Percentiles rank a stretch among this genome's conserved stretches.
Evolutionary conservation across 257 asterid genomes (phyloP).

Genomic region (Verbascum thapsus): DNA sequence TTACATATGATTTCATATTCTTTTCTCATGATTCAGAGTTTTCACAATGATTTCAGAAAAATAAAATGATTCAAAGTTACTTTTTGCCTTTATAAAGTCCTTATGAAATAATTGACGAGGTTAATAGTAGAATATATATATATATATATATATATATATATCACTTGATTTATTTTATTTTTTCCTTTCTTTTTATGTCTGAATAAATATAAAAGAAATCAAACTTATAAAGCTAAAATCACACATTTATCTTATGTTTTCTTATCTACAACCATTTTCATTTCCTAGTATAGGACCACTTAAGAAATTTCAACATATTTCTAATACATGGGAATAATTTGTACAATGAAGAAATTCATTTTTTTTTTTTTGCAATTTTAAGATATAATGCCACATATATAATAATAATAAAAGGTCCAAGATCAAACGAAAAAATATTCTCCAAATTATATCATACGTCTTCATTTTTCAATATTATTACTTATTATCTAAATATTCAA

Average conservation of each 20-base stretch:
- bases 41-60: too few species aligned
- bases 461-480: background rate
- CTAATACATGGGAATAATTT: background rate
- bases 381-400: background rate
- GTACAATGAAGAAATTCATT: background rate
- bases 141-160: too few species aligned
- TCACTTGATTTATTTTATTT: too few species aligned
- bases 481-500: too few species aligned
- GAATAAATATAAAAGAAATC: background rate
- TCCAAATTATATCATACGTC: background rate
- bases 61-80: too few species aligned
- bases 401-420: background rate
- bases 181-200: background rate
- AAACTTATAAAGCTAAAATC: conserved; percentile 21
- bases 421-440: too few species aligned
- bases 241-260: conserved; percentile 25
- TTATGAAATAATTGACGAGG: too few species aligned
- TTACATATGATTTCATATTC: too few species aligned
- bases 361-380: background rate
- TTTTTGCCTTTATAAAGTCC: too few species aligned
- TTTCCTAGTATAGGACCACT: conserved; percentile 30
- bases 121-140: too few species aligned
- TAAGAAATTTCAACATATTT: too few species aligned
- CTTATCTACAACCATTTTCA: conserved; percentile 10
- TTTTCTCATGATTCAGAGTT: too few species aligned